Evolutionary conservation across 2,329 filamentous ascomycete species (phyloP), one percentile per base, ranked within the genome.

Genomic region (Hypoxylon sp.): DNA sequence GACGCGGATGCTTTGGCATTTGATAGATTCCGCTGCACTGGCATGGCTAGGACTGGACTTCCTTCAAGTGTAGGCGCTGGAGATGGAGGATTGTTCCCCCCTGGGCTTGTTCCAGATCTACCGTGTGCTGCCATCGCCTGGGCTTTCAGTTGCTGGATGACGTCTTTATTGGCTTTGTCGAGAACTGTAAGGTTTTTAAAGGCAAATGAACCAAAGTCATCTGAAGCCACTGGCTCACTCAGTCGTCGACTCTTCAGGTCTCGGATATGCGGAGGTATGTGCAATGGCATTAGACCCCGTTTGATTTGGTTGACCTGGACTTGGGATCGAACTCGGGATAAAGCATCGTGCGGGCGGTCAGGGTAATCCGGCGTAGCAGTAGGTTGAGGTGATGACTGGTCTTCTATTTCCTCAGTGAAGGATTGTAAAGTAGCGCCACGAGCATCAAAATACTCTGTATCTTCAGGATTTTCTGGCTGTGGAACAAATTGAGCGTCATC

Each of bases 131-230:
- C 91, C 75, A 97, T 80, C 2, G 94, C 92, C 71, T 97, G 92
- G 15, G 92, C 91, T 7, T 92, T 87, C 49, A 99, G 78, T 70
- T 97, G 97, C 65, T 97, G 92, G 21, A 99, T 96, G 20, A 97
- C 91, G 65, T 99, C 94, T 69, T 99, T 99, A 73, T 99, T 99
- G 45, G 94, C 94, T 71, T 97, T 97, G 65, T 97, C 94, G 12
- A 99, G 79, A 13, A 97, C 93, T 0, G 93, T 92, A 37, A 99
- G 75, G 64, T 99, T 99, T 75, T 99, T 99, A 79, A 96, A 99
- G 27, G 91, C 85, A 71, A 99, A 99, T 57, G 85, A 91, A 21
- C 94, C 94, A 76, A 99, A 99, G 68, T 99, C 95, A 69, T 99
- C 94, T 0, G 87, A 81, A 21, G 85, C 82, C 11, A 93, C 86